Conservation (phyloP, 352 stramenopile species). For the Elongisporangium undulatum region DNA sequence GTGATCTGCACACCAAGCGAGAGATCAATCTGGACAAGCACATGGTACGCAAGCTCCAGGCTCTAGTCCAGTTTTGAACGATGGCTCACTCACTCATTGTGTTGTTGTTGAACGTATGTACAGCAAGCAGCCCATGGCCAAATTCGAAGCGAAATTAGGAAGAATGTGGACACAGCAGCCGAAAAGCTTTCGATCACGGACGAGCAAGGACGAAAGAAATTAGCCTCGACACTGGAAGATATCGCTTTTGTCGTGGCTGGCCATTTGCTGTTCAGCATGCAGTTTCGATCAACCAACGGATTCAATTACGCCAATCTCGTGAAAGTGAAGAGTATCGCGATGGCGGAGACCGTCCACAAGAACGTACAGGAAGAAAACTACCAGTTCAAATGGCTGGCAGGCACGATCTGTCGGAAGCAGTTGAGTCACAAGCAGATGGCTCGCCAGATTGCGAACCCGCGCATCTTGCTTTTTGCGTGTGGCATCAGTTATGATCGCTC, state of each 20-base stretch:
- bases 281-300: slow-evolving; percentile 61
- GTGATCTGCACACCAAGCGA: slow-evolving; percentile 39
- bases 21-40: slow-evolving; percentile 68
- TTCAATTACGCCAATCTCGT: slow-evolving; percentile 81
- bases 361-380: slow-evolving; percentile 78
- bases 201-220: slow-evolving; percentile 29
- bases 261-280: slow-evolving; percentile 79
- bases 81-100: slow-evolving; percentile 2
- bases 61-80: neutral
- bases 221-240: slow-evolving; percentile 55
- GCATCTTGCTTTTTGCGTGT: slow-evolving; percentile 95
- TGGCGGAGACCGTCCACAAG: slow-evolving; percentile 34
- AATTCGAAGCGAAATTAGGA: slow-evolving; percentile 53
- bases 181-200: slow-evolving; percentile 20
- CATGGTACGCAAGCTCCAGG: slow-evolving; percentile 43
- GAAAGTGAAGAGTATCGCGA: slow-evolving; percentile 84
- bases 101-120: slow-evolving; percentile 9
- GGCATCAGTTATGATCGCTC: slow-evolving; percentile 96
- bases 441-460: slow-evolving; percentile 89
- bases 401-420: slow-evolving; percentile 95
- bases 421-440: slow-evolving; percentile 97
- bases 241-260: slow-evolving; percentile 72
- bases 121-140: slow-evolving; percentile 59
- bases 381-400: slow-evolving; percentile 94
- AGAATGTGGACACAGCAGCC: slow-evolving; percentile 25